Conservation (phyloP, 805 yeast genomes). For the Tetrapisispora nanseiensis region DNA sequence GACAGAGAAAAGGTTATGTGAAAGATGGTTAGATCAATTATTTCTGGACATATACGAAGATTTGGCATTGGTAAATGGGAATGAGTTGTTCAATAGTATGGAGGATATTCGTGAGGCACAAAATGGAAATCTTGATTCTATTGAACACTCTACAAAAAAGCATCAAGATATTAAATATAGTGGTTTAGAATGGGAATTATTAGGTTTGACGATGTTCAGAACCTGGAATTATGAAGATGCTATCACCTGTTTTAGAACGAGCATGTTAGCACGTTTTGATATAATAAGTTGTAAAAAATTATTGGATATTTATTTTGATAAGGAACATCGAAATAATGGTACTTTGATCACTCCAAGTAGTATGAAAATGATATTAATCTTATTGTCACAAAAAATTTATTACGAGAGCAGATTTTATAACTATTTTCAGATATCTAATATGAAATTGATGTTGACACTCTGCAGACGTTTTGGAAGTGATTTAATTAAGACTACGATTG, state of each 20-base stretch:
- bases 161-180: conserved; percentile 35
- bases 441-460: conserved; percentile 36
- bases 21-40: conserved; percentile 28
- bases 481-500: conserved; percentile 14
- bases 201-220: conserved; percentile 47
- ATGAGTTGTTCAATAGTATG: background rate
- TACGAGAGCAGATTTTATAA: conserved; percentile 62
- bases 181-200: conserved; percentile 66
- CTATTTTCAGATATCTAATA: conserved; percentile 37
- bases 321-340: conserved; percentile 4
- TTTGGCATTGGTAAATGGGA: conserved; percentile 15
- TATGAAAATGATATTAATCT: conserved; percentile 30
- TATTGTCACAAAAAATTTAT: conserved; percentile 42
- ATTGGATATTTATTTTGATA: conserved; percentile 32
- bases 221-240: conserved; percentile 40
- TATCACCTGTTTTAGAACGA: conserved; percentile 44
- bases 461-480: conserved; percentile 15
- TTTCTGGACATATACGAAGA: conserved; percentile 30
- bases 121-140: background rate
- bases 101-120: conserved; percentile 6
- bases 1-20: conserved; percentile 24
- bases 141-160: no score
- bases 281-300: conserved; percentile 45
- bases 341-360: conserved; percentile 20
- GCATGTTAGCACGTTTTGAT: conserved; percentile 51